Base-by-base conservation (phyloP, 306 rosid species). In the Crotalaria pallida region DNA sequence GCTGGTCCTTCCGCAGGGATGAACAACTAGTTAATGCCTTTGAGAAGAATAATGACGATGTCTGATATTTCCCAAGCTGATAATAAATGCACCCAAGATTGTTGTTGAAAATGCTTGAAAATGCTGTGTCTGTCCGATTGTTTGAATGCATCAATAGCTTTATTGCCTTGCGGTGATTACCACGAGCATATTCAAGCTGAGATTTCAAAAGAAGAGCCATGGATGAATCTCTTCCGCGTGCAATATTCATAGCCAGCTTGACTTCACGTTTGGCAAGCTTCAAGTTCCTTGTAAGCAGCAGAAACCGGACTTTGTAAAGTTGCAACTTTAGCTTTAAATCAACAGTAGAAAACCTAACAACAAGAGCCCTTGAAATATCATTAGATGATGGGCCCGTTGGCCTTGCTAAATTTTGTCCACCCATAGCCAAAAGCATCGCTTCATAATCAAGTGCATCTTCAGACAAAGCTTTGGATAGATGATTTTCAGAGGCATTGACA, bases 211-310 rank as follows among this genome's bases (percentile, higher is more conserved):
- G 86, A 75, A 95, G 96, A 69, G 97, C 99, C 96, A 84, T 86
- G 44, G 96, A 84, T 24, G 91, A 89, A 78, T 95, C 99, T 69
- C 85, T 80, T 67, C 91, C 92, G 33, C 93, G 97, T 80, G 91
- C 91, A 41, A 94, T 86, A 84, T 95, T 95, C 96, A 95, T 88
- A 59, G 95, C 96, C 64, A 87, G 81, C 84, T 95, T 95, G 78
- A 91, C 93, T 83, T 95, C 99, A 48, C 99, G 88, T 73, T 95
- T 91, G 3, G 99, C 99, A 75, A 86, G 89, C 85, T 95, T 95
- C 80, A 95, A 60, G 72, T 89, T 95, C 88, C 97, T 84, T 15
- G 92, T 83, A 55, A 91, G 89, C 79, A 95, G 88, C 64, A 95
- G 88, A 82, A 91, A 89, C n/a, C 86, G 82, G 51, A 95, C 97